Base-by-base conservation (phyloP, 345 rosid genomes). In the Reutealis trisperma region DNA sequence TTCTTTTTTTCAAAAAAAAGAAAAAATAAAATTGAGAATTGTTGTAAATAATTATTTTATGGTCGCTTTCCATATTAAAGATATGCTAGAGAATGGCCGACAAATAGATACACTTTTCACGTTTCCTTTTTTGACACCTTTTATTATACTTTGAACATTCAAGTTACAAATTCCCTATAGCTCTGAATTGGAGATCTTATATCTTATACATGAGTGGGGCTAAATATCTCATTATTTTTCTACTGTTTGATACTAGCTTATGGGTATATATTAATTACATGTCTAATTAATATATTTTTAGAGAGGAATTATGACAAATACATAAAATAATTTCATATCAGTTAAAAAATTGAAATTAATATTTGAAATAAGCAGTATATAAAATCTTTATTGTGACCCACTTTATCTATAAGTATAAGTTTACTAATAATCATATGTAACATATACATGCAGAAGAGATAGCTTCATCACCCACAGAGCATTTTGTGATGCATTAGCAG, bases 391-490 rank as follows among this genome's bases (percentile, higher is more conserved):
- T 37, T 37, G 41, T 37, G 41, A 37, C 41, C 41, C 5, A 37
- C 41, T 37, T 37, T 37, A 3, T 37, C 41, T 37, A 37, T 37
- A 37, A n/a, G n/a, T 37, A 37, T 37, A 37, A 4, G 41, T 47
- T 47, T 47, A 47, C 51, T 2, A 1, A 12, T 47, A 12, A 47
- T 12, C 51, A 47, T 8, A 1, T 47, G 14, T 47, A 47, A 8
- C 11, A 9, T 9, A 45, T 45, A 45, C 18, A 55, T 78, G 86
- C 89, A 90, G 94, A 79, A 85, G 90, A 69, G 94, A 90, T 25
- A 87, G 91, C 77, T 90, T 89, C 84, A 87, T 90, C 30, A 89
- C 92, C 51, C 94, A 89, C 77, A 85, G 94, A 67, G 94, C 94
- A 2, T 90, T 90, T 70, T 90, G 94, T 37, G 94, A 90, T 47